Evolutionary conservation across 495 filamentous ascomycete genomes (phyloP).

Genomic region (Aspergillus cavernicola): DNA sequence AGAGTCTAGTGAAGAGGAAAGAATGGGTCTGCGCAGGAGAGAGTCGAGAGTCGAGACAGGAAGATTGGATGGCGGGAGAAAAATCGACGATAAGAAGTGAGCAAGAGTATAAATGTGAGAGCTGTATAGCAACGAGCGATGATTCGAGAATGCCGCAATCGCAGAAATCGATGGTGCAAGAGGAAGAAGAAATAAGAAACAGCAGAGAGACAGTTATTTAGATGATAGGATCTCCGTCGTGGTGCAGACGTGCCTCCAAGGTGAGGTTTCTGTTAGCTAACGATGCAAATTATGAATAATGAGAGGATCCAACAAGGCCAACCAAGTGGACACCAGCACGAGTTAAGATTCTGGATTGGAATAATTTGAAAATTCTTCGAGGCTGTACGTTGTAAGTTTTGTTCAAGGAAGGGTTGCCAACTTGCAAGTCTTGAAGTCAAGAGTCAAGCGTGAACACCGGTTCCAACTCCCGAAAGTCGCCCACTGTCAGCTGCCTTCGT

Average conservation of each 20-base stretch:
- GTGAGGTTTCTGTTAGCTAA: conserved; percentile 20
- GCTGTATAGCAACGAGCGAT: conserved; percentile 11
- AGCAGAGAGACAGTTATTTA: not conserved
- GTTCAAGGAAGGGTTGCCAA: no score
- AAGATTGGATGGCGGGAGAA: not conserved
- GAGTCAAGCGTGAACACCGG: no score
- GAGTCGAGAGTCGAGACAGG: not conserved
- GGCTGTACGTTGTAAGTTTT: no score
- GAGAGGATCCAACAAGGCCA: conserved; percentile 6
- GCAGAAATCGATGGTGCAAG: conserved; percentile 21
- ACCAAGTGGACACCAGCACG: conserved; percentile 10
- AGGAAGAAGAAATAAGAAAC: conserved; percentile 11
- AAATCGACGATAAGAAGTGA: not conserved
- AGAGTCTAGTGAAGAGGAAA: not conserved
- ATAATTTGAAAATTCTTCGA: no score
- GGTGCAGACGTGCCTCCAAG: conserved; percentile 11
- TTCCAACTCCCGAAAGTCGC: no score
- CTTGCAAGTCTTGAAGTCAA: no score
- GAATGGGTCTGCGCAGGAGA: conserved; percentile 5
- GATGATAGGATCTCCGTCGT: conserved; percentile 4
- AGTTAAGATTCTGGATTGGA: no score
- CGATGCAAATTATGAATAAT: conserved; percentile 18
- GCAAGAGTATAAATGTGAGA: not conserved
- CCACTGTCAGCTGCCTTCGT: no score
- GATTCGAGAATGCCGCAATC: conserved; percentile 23